A percentile compares a stretch with the other conserved stretches of the same genome.
phyloP scores from a whole-genome alignment of 176 grass and related monocot genomes.

The Ananas comosus region DNA sequence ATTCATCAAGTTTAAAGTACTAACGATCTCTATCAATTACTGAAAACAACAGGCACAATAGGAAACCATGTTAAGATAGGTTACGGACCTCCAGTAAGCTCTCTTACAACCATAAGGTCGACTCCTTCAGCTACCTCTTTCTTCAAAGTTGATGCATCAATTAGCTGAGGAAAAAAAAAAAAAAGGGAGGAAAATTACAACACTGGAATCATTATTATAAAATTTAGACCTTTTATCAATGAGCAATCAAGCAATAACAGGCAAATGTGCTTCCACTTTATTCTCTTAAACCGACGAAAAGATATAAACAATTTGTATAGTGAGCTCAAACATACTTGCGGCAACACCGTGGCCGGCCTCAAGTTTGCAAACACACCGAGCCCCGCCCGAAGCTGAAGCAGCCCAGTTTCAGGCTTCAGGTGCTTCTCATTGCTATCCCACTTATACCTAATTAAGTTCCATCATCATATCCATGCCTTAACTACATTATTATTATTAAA shows the following conservation, averaged over 20 bases:
- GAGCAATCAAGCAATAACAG: background rate
- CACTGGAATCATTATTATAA: background rate
- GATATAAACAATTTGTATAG: background rate
- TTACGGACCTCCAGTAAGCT: constrained; percentile 81
- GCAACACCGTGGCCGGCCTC: constrained; percentile 68
- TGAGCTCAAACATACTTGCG: constrained; percentile 35
- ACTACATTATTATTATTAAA: background rate
- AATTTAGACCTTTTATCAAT: background rate
- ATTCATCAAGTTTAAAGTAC: background rate
- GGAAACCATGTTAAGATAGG: background rate
- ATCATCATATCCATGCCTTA: background rate
- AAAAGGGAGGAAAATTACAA: background rate
- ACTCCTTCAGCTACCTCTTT: constrained; percentile 85
- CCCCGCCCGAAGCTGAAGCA: constrained; percentile 61
- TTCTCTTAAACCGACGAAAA: background rate
- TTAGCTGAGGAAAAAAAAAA: constrained; percentile 39
- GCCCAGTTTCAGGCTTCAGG: constrained; percentile 79
- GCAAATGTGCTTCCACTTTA: background rate
- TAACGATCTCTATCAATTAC: background rate
- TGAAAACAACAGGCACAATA: background rate
- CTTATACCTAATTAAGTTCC: constrained; percentile 44
- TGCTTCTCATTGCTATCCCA: constrained; percentile 98
- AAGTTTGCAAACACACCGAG: constrained; percentile 82
- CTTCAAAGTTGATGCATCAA: constrained; percentile 86
- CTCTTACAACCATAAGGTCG: constrained; percentile 95